A percentile compares a stretch with the other conserved stretches of the same genome.
Evolutionary conservation across 2,329 filamentous ascomycete genomes (phyloP).

Genomic region (Cercospora brassicicola): DNA sequence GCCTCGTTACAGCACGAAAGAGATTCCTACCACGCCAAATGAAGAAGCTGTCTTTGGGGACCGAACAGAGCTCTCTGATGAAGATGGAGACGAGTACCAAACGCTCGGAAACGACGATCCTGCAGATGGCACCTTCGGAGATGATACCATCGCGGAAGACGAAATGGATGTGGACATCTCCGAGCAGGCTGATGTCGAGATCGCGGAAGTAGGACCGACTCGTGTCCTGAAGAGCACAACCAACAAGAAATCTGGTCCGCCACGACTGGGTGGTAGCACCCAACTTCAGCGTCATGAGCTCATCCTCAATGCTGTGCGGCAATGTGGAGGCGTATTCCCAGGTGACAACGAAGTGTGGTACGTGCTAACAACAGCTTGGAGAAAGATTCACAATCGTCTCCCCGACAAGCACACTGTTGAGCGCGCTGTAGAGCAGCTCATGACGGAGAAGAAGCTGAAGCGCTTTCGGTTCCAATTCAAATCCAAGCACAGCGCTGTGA

Average conservation of each 20-base stretch:
- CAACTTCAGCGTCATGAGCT: constrained; percentile 48
- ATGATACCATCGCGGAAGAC: neutral
- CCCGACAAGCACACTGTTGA: constrained; percentile 57
- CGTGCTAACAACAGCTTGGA: constrained; percentile 57
- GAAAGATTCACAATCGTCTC: constrained; percentile 45
- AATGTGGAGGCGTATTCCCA: constrained; percentile 57
- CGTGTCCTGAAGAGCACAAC: constrained; percentile 5
- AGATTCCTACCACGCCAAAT: neutral
- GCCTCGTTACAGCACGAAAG: neutral
- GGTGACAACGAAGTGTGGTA: constrained; percentile 56
- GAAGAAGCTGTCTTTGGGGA: neutral
- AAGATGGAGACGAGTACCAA: neutral
- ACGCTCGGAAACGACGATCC: neutral
- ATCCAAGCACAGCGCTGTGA: constrained; percentile 49
- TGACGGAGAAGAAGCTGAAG: constrained; percentile 53
- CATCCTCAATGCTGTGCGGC: constrained; percentile 56
- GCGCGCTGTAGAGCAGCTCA: constrained; percentile 51
- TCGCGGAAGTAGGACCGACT: neutral
- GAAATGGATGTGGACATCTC: constrained; percentile 6
- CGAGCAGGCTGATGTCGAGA: constrained; percentile 1
- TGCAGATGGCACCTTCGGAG: neutral
- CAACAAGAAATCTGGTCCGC: constrained; percentile 5
- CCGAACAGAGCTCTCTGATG: neutral
- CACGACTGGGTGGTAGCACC: constrained; percentile 7
- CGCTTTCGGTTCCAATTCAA: constrained; percentile 55